phyloP scores from a whole-genome alignment of 1,284 basidiomycete species.

The Leccinum subrobustum region DNA sequence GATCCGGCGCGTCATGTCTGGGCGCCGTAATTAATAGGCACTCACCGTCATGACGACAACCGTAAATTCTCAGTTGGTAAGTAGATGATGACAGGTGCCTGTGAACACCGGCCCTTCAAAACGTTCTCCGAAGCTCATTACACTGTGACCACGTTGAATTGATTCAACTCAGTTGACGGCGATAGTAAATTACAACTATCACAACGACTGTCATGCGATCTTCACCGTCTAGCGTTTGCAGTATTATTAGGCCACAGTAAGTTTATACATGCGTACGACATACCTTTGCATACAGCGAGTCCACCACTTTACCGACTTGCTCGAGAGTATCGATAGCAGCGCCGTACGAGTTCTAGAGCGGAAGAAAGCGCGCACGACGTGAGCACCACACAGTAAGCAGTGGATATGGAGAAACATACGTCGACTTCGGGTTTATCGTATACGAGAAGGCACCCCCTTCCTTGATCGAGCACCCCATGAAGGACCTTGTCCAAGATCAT shows the following conservation, averaged over 20 bases:
- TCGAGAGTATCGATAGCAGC: conserved; percentile 87
- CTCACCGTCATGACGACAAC: background rate
- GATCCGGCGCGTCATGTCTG: background rate
- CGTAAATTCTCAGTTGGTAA: background rate
- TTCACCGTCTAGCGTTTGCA: background rate
- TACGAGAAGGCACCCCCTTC: conserved; percentile 87
- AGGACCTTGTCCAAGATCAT: conserved; percentile 98
- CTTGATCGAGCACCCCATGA: conserved; percentile 94
- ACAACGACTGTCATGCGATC: background rate
- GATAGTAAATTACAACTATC: background rate
- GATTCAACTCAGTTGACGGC: background rate
- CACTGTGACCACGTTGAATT: background rate
- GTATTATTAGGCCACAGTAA: background rate
- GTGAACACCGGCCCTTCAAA: background rate
- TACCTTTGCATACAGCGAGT: conserved; percentile 88
- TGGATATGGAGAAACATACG: conserved; percentile 45
- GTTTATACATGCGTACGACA: conserved; percentile 9
- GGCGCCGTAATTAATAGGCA: background rate
- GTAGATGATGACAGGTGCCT: background rate
- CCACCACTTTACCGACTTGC: conserved; percentile 89
- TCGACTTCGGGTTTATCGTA: conserved; percentile 86
- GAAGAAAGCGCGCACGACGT: background rate
- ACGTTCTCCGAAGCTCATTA: background rate
- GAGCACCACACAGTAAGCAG: background rate
- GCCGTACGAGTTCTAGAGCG: conserved; percentile 74